Base-by-base conservation (phyloP, 495 filamentous ascomycete genomes). In the Daldinia grandis region DNA sequence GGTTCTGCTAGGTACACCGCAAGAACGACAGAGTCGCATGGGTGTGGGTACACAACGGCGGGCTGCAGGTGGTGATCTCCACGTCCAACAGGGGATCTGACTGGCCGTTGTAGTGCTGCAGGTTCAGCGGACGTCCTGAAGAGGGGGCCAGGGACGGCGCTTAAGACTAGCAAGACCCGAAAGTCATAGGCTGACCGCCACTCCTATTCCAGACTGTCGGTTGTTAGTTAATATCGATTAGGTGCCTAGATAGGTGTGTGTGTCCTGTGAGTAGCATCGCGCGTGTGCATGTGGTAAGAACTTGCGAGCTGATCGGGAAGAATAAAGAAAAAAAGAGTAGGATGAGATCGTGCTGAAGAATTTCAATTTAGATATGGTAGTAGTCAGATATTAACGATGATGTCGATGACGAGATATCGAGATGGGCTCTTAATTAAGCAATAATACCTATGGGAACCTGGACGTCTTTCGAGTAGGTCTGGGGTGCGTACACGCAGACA, bases 101-200 rank as follows among this genome's bases (percentile, higher is more conserved):
- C 17, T 77, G 75, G 75, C 50, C 51, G 62, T 38, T 38, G 37
- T 49, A 49, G 10, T 27, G 63, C 55, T 62, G 66, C 57, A 73
- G 60, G 73, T 68, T 62, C 61, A 73, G 64, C 62, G 58, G 19
- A 56, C 51, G 28, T 50, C 68, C 47, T 24, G 56, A 17, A 47
- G 56, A 60, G 62, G 50, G 44, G 50, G 60, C 15, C 42, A 28
- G n/a, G 37, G 38, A 54, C 28, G 57, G 62, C 42, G 56, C 33
- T 70, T 47, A 68, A 71, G 49, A 59, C 21, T n/a, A 61, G 47
- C 61, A 64, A 69, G 58, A 64, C 40, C 21, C 50, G 24, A 70
- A 71, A 71, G 51, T 77, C 73, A 64, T 77, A 76, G 72, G 73
- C 73, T 77, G 75, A 77, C 75, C 75, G 75, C 75, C 62, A 73